Percentiles rank a stretch among this genome's conserved stretches.
Evolutionary conservation across 305 asterid species (phyloP).

Genomic region (Fraxinus sp.): DNA sequence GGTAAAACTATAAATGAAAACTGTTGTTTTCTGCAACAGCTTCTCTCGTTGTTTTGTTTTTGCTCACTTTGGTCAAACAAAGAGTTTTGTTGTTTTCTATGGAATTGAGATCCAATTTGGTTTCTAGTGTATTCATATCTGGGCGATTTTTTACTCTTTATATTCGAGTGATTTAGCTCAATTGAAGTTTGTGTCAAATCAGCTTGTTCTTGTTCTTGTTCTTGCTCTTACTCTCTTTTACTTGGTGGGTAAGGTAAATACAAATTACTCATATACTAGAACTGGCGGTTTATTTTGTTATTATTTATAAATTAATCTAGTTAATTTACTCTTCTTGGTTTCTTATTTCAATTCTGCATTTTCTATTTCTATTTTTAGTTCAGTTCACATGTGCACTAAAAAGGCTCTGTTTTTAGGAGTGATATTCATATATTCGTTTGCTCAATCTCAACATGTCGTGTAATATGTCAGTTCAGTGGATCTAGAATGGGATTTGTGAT

Average conservation of each 20-base stretch:
- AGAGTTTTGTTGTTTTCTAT: conserved; percentile 18
- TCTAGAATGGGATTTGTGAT: conserved; percentile 21
- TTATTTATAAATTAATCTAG: conserved; percentile 2
- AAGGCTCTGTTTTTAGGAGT: conserved; percentile 1
- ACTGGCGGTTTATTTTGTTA: conserved; percentile 14
- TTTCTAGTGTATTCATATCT: conserved; percentile 11
- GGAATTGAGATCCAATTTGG: conserved; percentile 32
- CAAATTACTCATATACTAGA: conserved; percentile 7
- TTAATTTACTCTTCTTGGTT: conserved; percentile 13
- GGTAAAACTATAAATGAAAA: conserved; percentile 23
- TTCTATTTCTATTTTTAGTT: conserved; percentile 23
- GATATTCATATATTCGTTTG: background rate
- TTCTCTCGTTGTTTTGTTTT: conserved; percentile 24
- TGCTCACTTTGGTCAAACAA: conserved; percentile 20
- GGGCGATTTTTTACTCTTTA: conserved; percentile 7
- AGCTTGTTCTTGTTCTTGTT: conserved; percentile 10
- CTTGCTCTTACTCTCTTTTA: background rate
- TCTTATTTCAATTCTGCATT: conserved; percentile 10
- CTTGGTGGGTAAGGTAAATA: conserved; percentile 28
- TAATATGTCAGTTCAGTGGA: conserved; percentile 18
- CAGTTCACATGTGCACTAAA: conserved; percentile 19
- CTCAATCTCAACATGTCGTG: background rate
- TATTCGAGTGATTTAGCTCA: conserved; percentile 17
- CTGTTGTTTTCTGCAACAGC: conserved; percentile 22
- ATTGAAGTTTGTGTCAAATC: conserved; percentile 23